Conservation (phyloP, 495 filamentous ascomycete species). For the Lepraria neglecta region DNA sequence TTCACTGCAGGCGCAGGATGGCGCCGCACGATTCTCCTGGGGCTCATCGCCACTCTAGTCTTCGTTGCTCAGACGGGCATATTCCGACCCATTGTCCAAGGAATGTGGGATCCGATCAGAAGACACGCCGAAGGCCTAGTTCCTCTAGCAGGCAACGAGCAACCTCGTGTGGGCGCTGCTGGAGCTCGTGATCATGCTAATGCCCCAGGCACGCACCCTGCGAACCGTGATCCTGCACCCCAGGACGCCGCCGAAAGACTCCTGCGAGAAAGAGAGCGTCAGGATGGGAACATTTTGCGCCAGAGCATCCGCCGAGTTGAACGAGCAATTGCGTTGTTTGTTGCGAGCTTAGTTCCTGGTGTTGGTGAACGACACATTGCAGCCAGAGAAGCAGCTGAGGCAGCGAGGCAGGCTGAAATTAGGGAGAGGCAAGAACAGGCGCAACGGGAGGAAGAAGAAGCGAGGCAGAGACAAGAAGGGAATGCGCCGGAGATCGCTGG, state of each 20-base stretch:
- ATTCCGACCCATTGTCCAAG: conserved; percentile 50
- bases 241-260: conserved; percentile 49
- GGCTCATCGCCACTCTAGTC: conserved; percentile 50
- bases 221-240: conserved; percentile 40
- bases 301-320: conserved; percentile 59
- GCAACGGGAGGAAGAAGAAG: conserved; percentile 36
- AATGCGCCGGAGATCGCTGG: neutral
- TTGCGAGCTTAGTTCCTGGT: conserved; percentile 79
- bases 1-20: conserved; percentile 68
- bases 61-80: conserved; percentile 62
- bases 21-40: conserved; percentile 60
- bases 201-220: conserved; percentile 11
- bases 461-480: conserved; percentile 22
- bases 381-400: conserved; percentile 58
- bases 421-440: conserved; percentile 43
- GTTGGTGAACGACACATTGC: conserved; percentile 77
- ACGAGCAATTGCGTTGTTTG: conserved; percentile 70
- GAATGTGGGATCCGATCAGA: conserved; percentile 56
- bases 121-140: conserved; percentile 68
- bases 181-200: conserved; percentile 16
- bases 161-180: conserved; percentile 22
- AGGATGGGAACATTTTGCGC: conserved; percentile 47
- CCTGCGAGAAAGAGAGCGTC: conserved; percentile 44
- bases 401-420: conserved; percentile 45
- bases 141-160: conserved; percentile 42